phyloP scores from a whole-genome alignment of 2,329 filamentous ascomycete species.

The Endoconidiophora polonica region DNA sequence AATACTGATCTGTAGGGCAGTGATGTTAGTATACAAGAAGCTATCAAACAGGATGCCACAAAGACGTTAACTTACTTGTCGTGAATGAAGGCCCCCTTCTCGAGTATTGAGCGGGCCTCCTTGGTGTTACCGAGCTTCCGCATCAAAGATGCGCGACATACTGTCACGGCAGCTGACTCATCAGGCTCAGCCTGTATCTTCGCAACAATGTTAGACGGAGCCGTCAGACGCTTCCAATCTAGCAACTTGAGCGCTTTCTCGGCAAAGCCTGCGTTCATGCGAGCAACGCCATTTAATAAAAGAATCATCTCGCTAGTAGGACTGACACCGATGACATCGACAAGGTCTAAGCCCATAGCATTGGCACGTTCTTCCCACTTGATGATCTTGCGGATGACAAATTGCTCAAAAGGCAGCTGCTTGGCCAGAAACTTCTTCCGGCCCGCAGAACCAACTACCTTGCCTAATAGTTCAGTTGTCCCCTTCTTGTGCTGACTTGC shows the following conservation, averaged over 20 bases:
- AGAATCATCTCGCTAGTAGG: constrained; percentile 85
- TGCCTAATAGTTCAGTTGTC: constrained; percentile 54
- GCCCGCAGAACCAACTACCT: constrained; percentile 56
- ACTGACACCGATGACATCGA: constrained; percentile 65
- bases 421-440: constrained; percentile 82
- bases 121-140: constrained; percentile 44
- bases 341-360: constrained; percentile 46
- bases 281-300: constrained; percentile 78
- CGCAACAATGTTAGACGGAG: constrained; percentile 18
- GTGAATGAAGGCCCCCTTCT: constrained; percentile 46
- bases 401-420: constrained; percentile 78
- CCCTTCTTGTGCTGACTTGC: constrained; percentile 41
- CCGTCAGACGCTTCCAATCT: constrained; percentile 45
- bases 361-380: constrained; percentile 76
- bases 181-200: constrained; percentile 37
- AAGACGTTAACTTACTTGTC: constrained; percentile 33
- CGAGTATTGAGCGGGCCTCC: constrained; percentile 49
- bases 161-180: constrained; percentile 45
- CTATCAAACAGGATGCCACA: not conserved
- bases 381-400: constrained; percentile 63
- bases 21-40: constrained; percentile 8
- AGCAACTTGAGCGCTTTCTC: constrained; percentile 46
- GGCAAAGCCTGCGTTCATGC: constrained; percentile 54
- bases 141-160: constrained; percentile 50
- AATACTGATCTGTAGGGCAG: constrained; percentile 27